phyloP scores from a whole-genome alignment of 225 moss, liverwort and hornwort species.

The Physcomitrellopsis africana region DNA sequence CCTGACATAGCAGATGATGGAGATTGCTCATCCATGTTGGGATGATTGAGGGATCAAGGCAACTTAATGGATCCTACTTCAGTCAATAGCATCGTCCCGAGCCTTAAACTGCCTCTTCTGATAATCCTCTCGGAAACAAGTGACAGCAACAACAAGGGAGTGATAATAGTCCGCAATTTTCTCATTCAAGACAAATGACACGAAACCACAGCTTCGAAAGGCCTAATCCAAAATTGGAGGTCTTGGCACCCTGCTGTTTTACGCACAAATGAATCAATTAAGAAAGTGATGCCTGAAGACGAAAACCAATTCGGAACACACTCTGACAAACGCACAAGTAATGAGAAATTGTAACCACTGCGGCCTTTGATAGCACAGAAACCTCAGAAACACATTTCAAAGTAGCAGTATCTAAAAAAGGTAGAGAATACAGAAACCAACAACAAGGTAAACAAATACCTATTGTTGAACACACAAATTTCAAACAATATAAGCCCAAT shows the following conservation, averaged over 20 bases:
- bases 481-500: background rate
- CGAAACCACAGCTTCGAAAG: background rate
- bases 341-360: no score
- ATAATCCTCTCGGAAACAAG: background rate
- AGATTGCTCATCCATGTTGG: slow-evolving; percentile 56
- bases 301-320: background rate
- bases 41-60: slow-evolving; percentile 24
- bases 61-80: slow-evolving; percentile 9
- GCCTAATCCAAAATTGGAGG: background rate
- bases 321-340: background rate
- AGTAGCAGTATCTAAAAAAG: no score
- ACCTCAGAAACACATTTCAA: no score
- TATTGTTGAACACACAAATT: background rate
- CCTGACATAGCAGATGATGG: slow-evolving; percentile 43
- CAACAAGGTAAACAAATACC: no score
- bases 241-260: background rate
- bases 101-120: background rate
- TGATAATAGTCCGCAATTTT: background rate
- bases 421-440: no score
- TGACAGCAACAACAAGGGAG: background rate
- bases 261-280: no score
- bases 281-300: no score
- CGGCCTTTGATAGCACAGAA: no score
- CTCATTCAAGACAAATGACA: background rate
- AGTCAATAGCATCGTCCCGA: slow-evolving; percentile 28